phyloP scores from a whole-genome alignment of 768 basidiomycete genomes.

The Cystofilobasidium macerans region DNA sequence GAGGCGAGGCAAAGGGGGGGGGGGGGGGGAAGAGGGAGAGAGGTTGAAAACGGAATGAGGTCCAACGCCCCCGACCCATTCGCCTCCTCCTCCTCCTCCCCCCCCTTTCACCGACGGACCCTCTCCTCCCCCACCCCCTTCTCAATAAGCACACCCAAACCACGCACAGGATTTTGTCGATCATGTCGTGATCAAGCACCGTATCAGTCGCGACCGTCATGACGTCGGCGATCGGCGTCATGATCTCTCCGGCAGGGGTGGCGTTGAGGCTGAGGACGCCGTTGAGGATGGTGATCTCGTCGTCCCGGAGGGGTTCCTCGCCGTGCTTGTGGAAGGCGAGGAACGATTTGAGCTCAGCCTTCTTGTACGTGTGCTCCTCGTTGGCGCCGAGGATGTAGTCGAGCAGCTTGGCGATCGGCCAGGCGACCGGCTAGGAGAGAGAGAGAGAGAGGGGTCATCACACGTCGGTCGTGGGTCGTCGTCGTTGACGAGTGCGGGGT shows the following conservation, averaged over 20 bases:
- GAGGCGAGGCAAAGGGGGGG: too few species aligned
- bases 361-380: conserved; percentile 42
- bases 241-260: conserved; percentile 46
- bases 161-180: conserved; percentile 59
- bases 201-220: conserved; percentile 67
- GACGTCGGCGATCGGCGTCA: conserved; percentile 50
- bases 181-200: conserved; percentile 62
- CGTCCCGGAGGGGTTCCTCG: conserved; percentile 40
- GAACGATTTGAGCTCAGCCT: conserved; percentile 42
- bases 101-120: conserved; percentile 3
- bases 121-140: too few species aligned
- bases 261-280: conserved; percentile 39
- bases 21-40: too few species aligned
- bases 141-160: too few species aligned
- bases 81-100: too few species aligned
- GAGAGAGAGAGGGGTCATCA: neutral
- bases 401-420: conserved; percentile 57
- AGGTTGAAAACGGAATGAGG: too few species aligned
- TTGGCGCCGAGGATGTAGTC: conserved; percentile 67
- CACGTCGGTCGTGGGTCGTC: too few species aligned
- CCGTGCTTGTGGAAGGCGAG: conserved; percentile 32
- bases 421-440: conserved; percentile 55
- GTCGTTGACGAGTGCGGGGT: too few species aligned
- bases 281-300: conserved; percentile 41
- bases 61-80: too few species aligned